Evolutionary conservation across 225 moss, liverwort and hornwort species (phyloP), one percentile per base, ranked within the genome.

Genomic region (Sphagnum contortum): DNA sequence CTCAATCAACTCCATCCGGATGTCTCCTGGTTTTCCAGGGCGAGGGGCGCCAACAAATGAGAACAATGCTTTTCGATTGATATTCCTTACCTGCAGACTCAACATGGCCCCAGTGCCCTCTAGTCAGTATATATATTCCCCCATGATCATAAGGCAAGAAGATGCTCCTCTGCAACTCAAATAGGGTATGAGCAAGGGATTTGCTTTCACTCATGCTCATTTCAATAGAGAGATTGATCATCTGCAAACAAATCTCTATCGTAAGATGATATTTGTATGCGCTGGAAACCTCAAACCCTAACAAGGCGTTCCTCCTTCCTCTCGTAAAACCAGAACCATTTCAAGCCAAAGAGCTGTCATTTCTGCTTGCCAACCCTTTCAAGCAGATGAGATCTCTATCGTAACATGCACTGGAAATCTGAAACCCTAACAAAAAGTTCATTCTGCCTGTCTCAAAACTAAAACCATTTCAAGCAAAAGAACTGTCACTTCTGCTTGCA

Each of bases 11-110:
- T 79, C 53, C 13, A 70, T 77, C 12, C 89, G 82, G 5, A 86
- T 84, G 10, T 62, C 78, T 6, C 2, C 2, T 44, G 64, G 10
- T 0, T 71, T 51, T 8, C 71, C 69, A 3, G 89, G 78, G 3
- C 92, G 78, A 12, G 80, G 60, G 0, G 84, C 87, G 4, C 89
- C 92, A 1, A 74, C 74, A 60, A 86, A 82, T 0, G 82, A 69
- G 68, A 86, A 83, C 57, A 85, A 12, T 10, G 66, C 9, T 10
- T 2, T 55, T 11, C 66, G 53, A n/a, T 55, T 52, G 12, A 45
- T 10, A 54, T 47, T 66, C 4, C 3, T 12, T 10, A 55, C 66
- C 66, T 66, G 29, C 52, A 60, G 12, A 13, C 57, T 11, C 5
- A 58, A 58, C 57, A 58, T 29, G 29, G 29, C 29, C 29, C 29